Evolutionary conservation across 1,139 yeast species (phyloP), one percentile per base, ranked within the genome.

Genomic region (Geotrichum reessii): DNA sequence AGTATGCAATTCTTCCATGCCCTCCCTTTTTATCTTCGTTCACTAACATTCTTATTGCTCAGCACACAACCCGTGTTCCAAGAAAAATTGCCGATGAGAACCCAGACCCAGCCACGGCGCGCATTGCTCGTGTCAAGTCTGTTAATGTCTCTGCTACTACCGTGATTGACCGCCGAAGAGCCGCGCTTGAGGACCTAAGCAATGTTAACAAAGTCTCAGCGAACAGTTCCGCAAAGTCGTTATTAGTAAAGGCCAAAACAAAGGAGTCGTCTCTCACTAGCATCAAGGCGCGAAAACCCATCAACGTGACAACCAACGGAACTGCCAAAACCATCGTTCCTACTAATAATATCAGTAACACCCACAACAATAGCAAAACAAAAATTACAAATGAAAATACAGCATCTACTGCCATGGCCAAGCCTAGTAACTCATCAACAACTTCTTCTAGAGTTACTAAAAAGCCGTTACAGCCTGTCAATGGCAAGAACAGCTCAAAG

Each of bases 181-280:
- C 73, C 28, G 74, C 73, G 9, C 62, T 71, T 37, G 73, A 71
- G 4, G 74, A 71, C 57, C 64, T 71, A 31, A 69, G 71, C 56
- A 71, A 70, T 55, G 67, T 68, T 40, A 61, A 63, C 37, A 66
- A 66, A 46, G 59, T 61, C 83, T 63, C 97, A 97, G n/a, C 87
- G 96, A 11, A 17, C 33, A 17, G 40, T 17, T 12, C 40, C 40
- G 40, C 40, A 14, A 33, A 33, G 17, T 33, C n/a, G 40, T 17
- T 33, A 33, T 17, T 33, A 14, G 40, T 17, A 33, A 33, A 33
- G 40, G 17, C 40, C 12, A 33, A 33, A 17, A 33, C 40, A 33
- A 33, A 33, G 40, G 40, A 33, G 40, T 33, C 40, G n/a, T 2
- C 40, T 33, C 40, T 33, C 17, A 33, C 40, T 6, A 33, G 40